phyloP scores from a whole-genome alignment of 306 rosid species.

The Gleditsia sinensis region DNA sequence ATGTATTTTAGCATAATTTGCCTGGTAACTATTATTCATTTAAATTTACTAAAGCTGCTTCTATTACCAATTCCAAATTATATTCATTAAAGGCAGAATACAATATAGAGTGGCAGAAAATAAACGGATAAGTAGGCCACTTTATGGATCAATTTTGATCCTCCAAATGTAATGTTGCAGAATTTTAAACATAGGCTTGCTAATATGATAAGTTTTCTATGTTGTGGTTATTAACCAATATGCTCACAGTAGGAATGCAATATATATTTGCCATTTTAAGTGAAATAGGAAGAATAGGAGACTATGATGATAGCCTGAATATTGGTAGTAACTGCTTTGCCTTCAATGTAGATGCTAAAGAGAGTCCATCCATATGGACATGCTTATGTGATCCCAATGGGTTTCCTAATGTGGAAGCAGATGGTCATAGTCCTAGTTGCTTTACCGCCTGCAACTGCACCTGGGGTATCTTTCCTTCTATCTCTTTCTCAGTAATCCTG shows the following conservation, averaged over 20 bases:
- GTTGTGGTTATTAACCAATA: not conserved
- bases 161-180: not conserved
- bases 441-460: constrained; percentile 87
- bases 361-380: constrained; percentile 60
- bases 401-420: constrained; percentile 73
- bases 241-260: constrained; percentile 10
- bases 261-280: not conserved
- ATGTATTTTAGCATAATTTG: not conserved
- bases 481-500: constrained; percentile 22
- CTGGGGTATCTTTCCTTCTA: constrained; percentile 61
- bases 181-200: constrained; percentile 15
- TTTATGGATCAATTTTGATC: not conserved
- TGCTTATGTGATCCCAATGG: constrained; percentile 71
- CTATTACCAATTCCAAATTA: constrained; percentile 8
- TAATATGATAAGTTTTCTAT: not conserved
- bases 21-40: not conserved
- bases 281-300: constrained; percentile 22
- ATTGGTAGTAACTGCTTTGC: constrained; percentile 31
- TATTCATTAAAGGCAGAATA: not conserved
- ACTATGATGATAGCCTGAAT: constrained; percentile 13
- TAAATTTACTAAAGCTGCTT: constrained; percentile 4
- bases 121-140: not conserved
- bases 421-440: constrained; percentile 51
- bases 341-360: constrained; percentile 55
- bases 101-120: not conserved